Conservation (phyloP, 805 yeast genomes). For the Kuraishia floccosa region DNA sequence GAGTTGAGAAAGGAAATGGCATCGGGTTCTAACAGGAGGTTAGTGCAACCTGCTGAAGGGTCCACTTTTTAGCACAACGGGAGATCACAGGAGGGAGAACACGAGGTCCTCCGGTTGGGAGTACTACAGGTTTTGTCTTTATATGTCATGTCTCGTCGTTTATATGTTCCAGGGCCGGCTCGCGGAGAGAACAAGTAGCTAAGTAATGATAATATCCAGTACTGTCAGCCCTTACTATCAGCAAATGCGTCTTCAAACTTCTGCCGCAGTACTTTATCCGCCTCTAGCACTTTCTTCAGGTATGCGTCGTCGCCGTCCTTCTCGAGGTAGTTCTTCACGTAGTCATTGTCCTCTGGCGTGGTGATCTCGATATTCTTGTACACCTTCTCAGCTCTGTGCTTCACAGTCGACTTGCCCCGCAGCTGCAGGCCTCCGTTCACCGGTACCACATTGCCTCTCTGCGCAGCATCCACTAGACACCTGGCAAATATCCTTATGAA, state of each 20-base stretch:
- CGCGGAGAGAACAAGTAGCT: too few species aligned
- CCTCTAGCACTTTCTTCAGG: constrained; percentile 16
- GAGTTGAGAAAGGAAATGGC: constrained; percentile 93
- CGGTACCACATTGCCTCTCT: constrained; percentile 10
- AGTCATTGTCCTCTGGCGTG: constrained; percentile 19
- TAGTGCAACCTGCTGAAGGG: constrained; percentile 90
- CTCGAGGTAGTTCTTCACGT: constrained; percentile 6
- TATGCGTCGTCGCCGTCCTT: constrained; percentile 5
- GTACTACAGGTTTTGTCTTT: too few species aligned
- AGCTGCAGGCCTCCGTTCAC: not conserved
- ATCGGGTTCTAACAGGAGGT: constrained; percentile 63
- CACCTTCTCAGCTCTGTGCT: constrained; percentile 2
- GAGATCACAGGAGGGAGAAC: not conserved
- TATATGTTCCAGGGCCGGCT: too few species aligned
- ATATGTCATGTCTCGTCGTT: too few species aligned
- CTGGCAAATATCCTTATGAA: constrained; percentile 34
- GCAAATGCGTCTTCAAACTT: constrained; percentile 8
- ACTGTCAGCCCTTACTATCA: too few species aligned
- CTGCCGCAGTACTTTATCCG: constrained; percentile 17
- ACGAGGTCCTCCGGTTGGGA: not conserved
- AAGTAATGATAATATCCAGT: too few species aligned
- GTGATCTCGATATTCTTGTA: constrained; percentile 27
- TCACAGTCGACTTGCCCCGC: constrained; percentile 7
- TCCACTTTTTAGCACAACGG: constrained; percentile 35
- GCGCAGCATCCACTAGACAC: constrained; percentile 19